A percentile compares a stretch with the other conserved stretches of the same genome.
These are phyloP conservation scores for Rhododendron simsii DNA, from an alignment of 148 eudicot species.

Conservation along the genomic window DNA sequence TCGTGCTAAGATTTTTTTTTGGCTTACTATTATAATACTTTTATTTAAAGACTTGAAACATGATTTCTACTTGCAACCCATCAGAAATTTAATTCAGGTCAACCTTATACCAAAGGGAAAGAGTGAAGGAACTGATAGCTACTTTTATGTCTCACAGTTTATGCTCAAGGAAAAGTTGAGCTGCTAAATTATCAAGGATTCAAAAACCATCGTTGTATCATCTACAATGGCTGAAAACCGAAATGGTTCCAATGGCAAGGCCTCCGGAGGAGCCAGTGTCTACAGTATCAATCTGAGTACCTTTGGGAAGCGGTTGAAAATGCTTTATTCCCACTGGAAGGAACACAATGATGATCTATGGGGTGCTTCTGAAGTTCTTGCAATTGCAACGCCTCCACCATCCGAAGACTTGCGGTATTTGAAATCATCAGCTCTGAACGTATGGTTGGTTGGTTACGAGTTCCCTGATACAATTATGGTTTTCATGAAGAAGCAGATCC, in stretches of 20 bases:
- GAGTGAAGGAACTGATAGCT: neutral
- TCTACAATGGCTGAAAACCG: constrained; percentile 37
- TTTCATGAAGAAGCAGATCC: constrained; percentile 48
- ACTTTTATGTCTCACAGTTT: neutral
- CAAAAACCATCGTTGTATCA: neutral
- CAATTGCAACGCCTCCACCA: constrained; percentile 45
- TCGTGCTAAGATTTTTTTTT: neutral
- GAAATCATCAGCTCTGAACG: constrained; percentile 51
- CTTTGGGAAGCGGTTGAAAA: constrained; percentile 31
- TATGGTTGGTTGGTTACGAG: constrained; percentile 57
- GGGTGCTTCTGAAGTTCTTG: constrained; percentile 36
- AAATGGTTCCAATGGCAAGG: constrained; percentile 18
- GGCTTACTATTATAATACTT: neutral
- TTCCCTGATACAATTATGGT: constrained; percentile 59
- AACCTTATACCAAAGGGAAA: neutral
- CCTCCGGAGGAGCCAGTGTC: constrained; percentile 6
- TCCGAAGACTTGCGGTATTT: constrained; percentile 51
- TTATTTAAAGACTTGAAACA: neutral
- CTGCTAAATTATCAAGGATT: neutral
- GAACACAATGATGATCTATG: constrained; percentile 31
- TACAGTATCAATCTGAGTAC: constrained; percentile 37
- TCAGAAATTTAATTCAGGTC: neutral
- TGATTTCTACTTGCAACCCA: neutral
- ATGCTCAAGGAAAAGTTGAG: neutral
- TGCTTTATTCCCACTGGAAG: constrained; percentile 37